These are phyloP conservation scores for Colletotrichum navitas DNA, from an alignment of 2,329 filamentous ascomycete species.

Conservation along the genomic window DNA sequence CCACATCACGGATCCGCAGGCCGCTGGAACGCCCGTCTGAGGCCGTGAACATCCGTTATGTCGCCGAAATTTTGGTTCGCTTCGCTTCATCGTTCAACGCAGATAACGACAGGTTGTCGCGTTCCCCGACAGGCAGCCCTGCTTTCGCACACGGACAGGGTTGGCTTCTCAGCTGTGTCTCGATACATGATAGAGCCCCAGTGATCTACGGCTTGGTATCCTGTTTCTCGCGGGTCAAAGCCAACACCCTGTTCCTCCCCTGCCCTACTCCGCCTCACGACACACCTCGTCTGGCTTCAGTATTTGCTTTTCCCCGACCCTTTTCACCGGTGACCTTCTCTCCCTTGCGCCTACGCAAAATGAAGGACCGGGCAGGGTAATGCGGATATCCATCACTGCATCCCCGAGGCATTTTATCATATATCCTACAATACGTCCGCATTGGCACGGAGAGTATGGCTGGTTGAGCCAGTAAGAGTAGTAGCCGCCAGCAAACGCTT, in stretches of 20 bases:
- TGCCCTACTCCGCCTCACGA: slow-evolving; percentile 16
- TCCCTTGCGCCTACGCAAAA: slow-evolving; percentile 3
- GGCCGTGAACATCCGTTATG: neutral
- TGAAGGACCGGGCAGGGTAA: neutral
- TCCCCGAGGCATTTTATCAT: neutral
- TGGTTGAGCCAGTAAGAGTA: slow-evolving; percentile 36
- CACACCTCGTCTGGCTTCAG: slow-evolving; percentile 14
- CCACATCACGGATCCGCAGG: neutral
- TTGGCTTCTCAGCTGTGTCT: slow-evolving; percentile 35
- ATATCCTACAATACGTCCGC: slow-evolving; percentile 2
- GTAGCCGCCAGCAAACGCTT: neutral
- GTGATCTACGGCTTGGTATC: slow-evolving; percentile 20
- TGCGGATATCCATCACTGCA: neutral
- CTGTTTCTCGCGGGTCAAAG: slow-evolving; percentile 23
- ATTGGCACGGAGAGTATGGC: neutral
- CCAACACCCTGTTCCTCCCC: slow-evolving; percentile 9
- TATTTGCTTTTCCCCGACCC: slow-evolving; percentile 13
- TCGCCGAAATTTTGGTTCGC: neutral
- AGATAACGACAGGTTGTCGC: neutral
- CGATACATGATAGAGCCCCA: slow-evolving; percentile 18
- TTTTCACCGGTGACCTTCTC: neutral
- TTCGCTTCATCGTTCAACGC: slow-evolving; percentile 2
- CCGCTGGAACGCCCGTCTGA: neutral
- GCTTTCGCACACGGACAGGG: slow-evolving; percentile 18
- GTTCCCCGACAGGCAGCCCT: slow-evolving; percentile 16